phyloP scores from a whole-genome alignment of 2,329 filamentous ascomycete species.

The Penicillium glabrum region DNA sequence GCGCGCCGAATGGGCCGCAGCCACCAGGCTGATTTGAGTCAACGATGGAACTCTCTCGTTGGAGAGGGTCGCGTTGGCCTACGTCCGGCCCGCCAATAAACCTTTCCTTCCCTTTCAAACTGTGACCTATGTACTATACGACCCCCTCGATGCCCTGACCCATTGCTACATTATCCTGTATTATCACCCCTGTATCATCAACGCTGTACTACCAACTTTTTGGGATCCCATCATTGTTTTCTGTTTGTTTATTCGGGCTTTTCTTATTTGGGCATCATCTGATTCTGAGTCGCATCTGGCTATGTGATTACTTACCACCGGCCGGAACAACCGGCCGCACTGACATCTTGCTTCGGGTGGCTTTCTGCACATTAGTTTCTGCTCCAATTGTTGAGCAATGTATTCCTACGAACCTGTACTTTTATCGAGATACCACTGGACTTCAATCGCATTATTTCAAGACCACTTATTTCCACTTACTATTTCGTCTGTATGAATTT shows the following conservation, averaged over 20 bases:
- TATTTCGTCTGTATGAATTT: background rate
- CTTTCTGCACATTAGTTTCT: conserved; percentile 2
- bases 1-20: conserved; percentile 41
- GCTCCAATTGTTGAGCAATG: background rate
- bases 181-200: conserved; percentile 12
- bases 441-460: conserved; percentile 2
- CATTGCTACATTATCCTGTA: conserved; percentile 17
- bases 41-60: conserved; percentile 44
- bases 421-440: conserved; percentile 5
- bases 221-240: background rate
- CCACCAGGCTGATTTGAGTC: conserved; percentile 41
- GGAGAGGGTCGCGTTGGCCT: conserved; percentile 46
- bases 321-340: background rate
- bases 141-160: conserved; percentile 2
- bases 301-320: conserved; percentile 13
- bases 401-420: conserved; percentile 3
- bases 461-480: background rate
- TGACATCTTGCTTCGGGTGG: background rate
- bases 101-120: background rate
- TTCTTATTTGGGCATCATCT: background rate
- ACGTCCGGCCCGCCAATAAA: conserved; percentile 29
- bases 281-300: conserved; percentile 14
- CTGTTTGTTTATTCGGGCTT: background rate
- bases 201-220: background rate
- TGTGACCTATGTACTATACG: conserved; percentile 12